Base-by-base conservation (phyloP, 805 yeast genomes). In the Metschnikowia similis region DNA sequence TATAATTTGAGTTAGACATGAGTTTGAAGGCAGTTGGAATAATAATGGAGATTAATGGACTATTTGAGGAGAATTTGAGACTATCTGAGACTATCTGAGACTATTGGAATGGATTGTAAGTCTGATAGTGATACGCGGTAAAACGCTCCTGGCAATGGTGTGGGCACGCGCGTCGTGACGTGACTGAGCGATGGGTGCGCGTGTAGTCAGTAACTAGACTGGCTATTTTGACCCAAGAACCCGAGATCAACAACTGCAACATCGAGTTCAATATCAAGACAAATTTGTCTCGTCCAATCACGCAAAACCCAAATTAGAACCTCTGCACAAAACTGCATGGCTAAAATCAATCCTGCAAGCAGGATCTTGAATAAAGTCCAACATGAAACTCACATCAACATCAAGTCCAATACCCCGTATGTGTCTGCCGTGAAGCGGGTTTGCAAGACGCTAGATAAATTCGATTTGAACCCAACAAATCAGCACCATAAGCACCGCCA, bases 351-450 rank as follows among this genome's bases (percentile, higher is more conserved):
- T 21, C 45, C 45, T 6, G 37, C 45, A 21, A 41, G 31, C 37
- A 34, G 31, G 37, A 32, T 41, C 17, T 11, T 31, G 13, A 41
- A 36, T 2, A 41, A 41, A 32, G 35, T 32, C 7, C 29, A 43
- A 35, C 46, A 43, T 27, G 74, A 76, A 21, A 72, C 81, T 0
- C 73, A 78, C 2, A 66, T 87, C 9, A 77, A 80, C 51, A 72
- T 89, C 35, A 85, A 87, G 55, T 66, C 84, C 1, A 43, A 66
- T 1, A 85, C 96, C 3, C 94, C 96, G 2, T 87, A 75, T 58
- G 74, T 88, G 10, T 80, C 92, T 9, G 89, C 87, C 0, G 59
- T 89, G 38, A 89, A 89, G 59, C 74, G 87, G 46, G 76, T 84
- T 2, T 74, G 74, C 37, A 82, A 81, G 59, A 69, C 75, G 46